phyloP scores from a whole-genome alignment of 1,284 basidiomycete genomes.

The Melampsora larici-populina region DNA sequence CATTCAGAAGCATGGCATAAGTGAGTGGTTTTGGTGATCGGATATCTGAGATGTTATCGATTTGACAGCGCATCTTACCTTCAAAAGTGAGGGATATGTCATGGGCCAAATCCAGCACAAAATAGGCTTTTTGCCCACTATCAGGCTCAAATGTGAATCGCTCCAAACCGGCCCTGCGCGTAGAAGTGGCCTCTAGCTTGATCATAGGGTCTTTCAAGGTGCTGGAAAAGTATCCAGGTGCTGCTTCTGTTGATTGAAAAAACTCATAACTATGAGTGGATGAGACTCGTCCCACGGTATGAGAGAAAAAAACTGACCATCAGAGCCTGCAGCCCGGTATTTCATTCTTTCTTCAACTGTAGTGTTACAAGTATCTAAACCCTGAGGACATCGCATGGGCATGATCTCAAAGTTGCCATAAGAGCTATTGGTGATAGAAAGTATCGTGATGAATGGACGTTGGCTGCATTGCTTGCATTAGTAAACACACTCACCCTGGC shows the following conservation, averaged over 20 bases:
- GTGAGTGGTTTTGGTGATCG: background rate
- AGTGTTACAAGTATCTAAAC: background rate
- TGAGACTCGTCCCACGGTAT: background rate
- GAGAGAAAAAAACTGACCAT: background rate
- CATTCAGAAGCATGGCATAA: background rate
- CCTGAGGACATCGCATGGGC: background rate
- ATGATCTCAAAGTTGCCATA: conserved; percentile 9
- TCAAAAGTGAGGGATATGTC: conserved; percentile 60
- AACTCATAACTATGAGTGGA: background rate
- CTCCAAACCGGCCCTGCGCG: background rate
- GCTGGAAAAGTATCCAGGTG: background rate
- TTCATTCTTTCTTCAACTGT: background rate
- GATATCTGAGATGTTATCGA: background rate
- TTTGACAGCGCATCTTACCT: conserved; percentile 55
- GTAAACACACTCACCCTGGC: background rate
- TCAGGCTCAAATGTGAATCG: background rate
- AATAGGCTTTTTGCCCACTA: background rate
- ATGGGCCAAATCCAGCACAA: conserved; percentile 61
- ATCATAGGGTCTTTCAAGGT: background rate
- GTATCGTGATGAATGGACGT: too few species aligned
- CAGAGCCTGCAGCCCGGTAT: background rate
- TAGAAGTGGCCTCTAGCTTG: conserved; percentile 5
- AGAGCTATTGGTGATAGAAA: background rate
- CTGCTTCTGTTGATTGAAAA: background rate
- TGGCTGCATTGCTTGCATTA: background rate